Evolutionary conservation across 805 yeast genomes (phyloP).

Genomic region (Teunomyces stri): DNA sequence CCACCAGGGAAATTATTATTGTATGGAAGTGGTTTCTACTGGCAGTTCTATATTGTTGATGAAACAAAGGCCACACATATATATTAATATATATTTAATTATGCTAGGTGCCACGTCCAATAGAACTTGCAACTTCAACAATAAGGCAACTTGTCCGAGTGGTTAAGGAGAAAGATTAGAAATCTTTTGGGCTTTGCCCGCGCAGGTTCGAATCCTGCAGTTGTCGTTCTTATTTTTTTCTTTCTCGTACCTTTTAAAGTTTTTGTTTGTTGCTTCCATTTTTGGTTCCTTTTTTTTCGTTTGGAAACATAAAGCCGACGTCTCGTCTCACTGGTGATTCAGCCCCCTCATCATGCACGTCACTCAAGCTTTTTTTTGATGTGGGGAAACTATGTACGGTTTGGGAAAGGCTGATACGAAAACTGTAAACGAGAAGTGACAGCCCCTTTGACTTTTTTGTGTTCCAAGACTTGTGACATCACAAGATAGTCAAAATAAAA

Average conservation of each 20-base stretch:
- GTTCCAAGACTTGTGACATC: background rate
- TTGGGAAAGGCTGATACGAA: background rate
- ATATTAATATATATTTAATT: background rate
- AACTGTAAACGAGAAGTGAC: too few species aligned
- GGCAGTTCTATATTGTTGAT: background rate
- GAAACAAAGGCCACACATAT: background rate
- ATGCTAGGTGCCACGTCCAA: background rate
- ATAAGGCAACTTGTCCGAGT: constrained; percentile 45
- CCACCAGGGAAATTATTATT: background rate
- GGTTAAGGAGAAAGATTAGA: constrained; percentile 50
- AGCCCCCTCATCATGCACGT: background rate
- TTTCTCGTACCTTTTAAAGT: background rate
- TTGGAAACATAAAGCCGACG: background rate
- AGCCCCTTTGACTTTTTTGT: too few species aligned
- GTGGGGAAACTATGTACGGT: background rate
- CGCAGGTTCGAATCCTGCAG: constrained; percentile 53
- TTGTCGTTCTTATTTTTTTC: constrained; percentile 33
- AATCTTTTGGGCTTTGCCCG: constrained; percentile 51
- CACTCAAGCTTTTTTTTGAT: background rate
- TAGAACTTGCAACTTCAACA: background rate
- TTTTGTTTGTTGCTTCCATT: background rate
- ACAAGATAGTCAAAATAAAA: background rate
- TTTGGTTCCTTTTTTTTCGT: background rate
- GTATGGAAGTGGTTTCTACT: background rate
- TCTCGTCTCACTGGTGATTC: background rate